Conservation (phyloP, 2,329 filamentous ascomycete species). For the Fusarium sp. region DNA sequence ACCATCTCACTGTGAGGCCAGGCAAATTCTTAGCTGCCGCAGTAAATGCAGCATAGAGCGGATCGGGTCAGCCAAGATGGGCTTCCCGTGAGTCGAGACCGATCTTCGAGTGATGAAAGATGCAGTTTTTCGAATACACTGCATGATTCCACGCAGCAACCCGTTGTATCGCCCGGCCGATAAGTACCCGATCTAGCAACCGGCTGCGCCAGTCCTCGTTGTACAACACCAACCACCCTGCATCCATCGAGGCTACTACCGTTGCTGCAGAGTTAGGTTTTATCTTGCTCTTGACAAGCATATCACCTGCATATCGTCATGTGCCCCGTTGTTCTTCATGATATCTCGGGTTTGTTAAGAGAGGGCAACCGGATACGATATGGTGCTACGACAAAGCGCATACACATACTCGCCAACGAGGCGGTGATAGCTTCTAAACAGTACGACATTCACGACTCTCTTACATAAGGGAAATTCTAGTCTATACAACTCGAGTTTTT, state of each 20-base stretch:
- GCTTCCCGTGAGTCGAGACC: conserved; percentile 15
- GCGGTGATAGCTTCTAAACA: conserved; percentile 14
- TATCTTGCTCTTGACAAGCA: not conserved
- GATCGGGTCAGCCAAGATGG: conserved; percentile 12
- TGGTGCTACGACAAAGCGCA: conserved; percentile 20
- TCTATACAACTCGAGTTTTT: not conserved
- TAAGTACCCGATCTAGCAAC: conserved; percentile 14
- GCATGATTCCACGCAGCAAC: conserved; percentile 16
- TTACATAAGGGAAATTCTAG: not conserved
- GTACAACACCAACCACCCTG: conserved; percentile 36
- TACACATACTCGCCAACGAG: conserved; percentile 24
- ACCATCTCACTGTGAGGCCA: not conserved
- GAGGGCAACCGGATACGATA: conserved; percentile 31
- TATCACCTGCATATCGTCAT: conserved; percentile 37
- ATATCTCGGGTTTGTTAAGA: conserved; percentile 30
- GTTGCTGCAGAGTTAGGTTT: not conserved
- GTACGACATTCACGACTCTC: conserved; percentile 13
- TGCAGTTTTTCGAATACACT: conserved; percentile 13
- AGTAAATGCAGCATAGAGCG: conserved; percentile 9
- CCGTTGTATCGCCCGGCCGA: conserved; percentile 7
- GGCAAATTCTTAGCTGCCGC: not conserved
- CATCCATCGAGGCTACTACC: conserved; percentile 10
- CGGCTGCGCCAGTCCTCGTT: conserved; percentile 24
- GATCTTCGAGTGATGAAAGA: conserved; percentile 3
- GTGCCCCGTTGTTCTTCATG: conserved; percentile 32